Conservation (phyloP, 805 yeast genomes). For the Lipomyces starkeyi region DNA sequence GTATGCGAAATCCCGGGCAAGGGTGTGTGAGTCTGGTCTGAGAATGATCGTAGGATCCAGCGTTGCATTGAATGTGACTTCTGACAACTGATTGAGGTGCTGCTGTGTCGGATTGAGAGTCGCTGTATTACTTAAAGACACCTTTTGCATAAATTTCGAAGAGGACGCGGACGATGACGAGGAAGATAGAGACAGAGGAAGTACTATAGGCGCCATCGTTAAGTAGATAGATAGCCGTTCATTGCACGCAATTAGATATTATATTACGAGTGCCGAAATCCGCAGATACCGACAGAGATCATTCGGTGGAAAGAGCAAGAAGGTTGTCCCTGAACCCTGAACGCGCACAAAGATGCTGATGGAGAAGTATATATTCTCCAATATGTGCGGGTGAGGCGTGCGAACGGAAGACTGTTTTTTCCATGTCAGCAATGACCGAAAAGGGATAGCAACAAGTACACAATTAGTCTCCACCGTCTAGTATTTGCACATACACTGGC, state of each 20-base stretch:
- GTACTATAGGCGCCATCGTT: slow-evolving; percentile 9
- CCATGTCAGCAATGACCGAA: not conserved
- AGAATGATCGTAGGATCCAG: not conserved
- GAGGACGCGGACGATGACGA: slow-evolving; percentile 5
- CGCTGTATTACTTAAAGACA: not conserved
- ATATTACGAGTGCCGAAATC: not conserved
- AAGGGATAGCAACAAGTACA: not conserved
- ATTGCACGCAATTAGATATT: not conserved
- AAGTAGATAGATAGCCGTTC: not conserved
- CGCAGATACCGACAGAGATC: not conserved
- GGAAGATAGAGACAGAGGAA: slow-evolving; percentile 13
- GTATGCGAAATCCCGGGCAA: slow-evolving; percentile 81
- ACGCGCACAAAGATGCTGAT: not conserved
- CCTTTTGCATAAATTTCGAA: slow-evolving; percentile 8
- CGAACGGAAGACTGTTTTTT: not conserved
- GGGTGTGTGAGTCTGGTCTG: slow-evolving; percentile 5
- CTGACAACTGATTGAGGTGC: not conserved
- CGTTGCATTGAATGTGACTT: not conserved
- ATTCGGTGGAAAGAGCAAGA: not conserved
- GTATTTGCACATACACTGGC: not conserved
- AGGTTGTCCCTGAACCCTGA: not conserved
- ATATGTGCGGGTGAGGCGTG: not conserved
- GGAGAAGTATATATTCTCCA: not conserved
- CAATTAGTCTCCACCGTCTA: not conserved
- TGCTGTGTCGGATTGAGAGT: slow-evolving; percentile 1